These are phyloP conservation scores for Beauveria sp. DNA, from an alignment of 2,329 filamentous ascomycete genomes.

Conservation along the genomic window DNA sequence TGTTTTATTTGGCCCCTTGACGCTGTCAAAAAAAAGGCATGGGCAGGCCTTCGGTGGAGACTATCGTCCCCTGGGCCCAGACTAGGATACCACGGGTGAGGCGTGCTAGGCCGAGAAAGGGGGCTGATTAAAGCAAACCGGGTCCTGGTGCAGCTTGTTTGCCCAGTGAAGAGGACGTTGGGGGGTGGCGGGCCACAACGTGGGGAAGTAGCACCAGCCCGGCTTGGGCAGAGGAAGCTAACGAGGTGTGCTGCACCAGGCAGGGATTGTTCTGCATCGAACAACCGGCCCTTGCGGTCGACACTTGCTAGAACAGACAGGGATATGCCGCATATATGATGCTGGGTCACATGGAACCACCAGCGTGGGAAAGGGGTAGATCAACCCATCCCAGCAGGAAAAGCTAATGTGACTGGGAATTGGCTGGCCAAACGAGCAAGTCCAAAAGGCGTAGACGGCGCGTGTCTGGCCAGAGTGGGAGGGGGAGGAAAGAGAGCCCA, in stretches of 20 bases:
- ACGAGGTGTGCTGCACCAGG: background rate
- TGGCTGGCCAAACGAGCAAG: background rate
- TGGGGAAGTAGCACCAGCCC: constrained; percentile 13
- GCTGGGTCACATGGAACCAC: background rate
- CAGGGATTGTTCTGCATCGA: constrained; percentile 10
- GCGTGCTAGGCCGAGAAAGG: constrained; percentile 39
- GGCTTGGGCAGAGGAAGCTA: background rate
- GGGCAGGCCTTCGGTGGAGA: constrained; percentile 31
- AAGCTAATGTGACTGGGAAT: background rate
- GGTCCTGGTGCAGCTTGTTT: constrained; percentile 13
- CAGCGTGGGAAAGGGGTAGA: constrained; percentile 1
- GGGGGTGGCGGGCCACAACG: constrained; percentile 12
- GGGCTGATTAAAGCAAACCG: constrained; percentile 29
- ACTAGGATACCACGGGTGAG: constrained; percentile 44
- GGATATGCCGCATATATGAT: constrained; percentile 1
- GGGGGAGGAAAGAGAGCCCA: constrained; percentile 3
- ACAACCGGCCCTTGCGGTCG: constrained; percentile 6
- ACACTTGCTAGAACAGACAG: background rate
- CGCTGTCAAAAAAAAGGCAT: constrained; percentile 33
- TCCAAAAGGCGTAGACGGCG: background rate
- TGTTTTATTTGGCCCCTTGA: constrained; percentile 43
- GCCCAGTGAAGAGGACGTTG: constrained; percentile 12
- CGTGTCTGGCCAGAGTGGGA: background rate
- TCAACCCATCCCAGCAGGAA: background rate
- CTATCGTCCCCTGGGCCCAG: constrained; percentile 31